phyloP scores from a whole-genome alignment of 345 rosid species.

The Aegle marmelos region DNA sequence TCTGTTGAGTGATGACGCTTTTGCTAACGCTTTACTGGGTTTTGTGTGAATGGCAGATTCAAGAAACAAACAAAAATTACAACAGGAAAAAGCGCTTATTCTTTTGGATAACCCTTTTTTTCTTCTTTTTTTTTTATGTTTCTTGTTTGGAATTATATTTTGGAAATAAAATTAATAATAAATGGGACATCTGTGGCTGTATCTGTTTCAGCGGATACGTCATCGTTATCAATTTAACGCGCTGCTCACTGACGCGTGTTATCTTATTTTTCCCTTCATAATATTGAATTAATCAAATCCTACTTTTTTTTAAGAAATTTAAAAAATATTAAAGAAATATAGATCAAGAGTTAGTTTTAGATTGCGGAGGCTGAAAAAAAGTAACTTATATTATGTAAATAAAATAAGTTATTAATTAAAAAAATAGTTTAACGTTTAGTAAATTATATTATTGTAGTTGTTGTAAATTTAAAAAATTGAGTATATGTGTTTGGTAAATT shows the following conservation, averaged over 20 bases:
- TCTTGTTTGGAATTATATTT: background rate
- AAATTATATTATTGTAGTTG: too few relatives aligned
- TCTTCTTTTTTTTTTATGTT: background rate
- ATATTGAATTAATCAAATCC: too few relatives aligned
- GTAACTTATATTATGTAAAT: too few relatives aligned
- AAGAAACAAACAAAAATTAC: conserved; percentile 17
- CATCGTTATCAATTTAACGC: background rate
- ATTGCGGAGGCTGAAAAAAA: too few relatives aligned
- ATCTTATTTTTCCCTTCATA: too few relatives aligned
- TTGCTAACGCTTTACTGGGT: conserved; percentile 14
- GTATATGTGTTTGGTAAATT: too few relatives aligned
- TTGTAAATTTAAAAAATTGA: too few relatives aligned
- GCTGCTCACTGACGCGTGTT: background rate
- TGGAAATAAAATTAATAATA: background rate
- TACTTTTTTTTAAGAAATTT: too few relatives aligned
- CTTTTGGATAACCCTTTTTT: conserved; percentile 28
- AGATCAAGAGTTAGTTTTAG: too few relatives aligned
- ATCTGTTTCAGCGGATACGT: background rate
- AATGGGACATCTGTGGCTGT: background rate
- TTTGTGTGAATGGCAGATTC: background rate
- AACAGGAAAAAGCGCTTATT: conserved; percentile 26
- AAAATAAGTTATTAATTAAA: too few relatives aligned
- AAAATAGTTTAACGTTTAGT: too few relatives aligned
- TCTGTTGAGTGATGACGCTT: conserved; percentile 16
- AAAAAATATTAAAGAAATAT: too few relatives aligned